Base-by-base conservation (phyloP, 2,329 filamentous ascomycete genomes). In the Fusarium beomiforme region DNA sequence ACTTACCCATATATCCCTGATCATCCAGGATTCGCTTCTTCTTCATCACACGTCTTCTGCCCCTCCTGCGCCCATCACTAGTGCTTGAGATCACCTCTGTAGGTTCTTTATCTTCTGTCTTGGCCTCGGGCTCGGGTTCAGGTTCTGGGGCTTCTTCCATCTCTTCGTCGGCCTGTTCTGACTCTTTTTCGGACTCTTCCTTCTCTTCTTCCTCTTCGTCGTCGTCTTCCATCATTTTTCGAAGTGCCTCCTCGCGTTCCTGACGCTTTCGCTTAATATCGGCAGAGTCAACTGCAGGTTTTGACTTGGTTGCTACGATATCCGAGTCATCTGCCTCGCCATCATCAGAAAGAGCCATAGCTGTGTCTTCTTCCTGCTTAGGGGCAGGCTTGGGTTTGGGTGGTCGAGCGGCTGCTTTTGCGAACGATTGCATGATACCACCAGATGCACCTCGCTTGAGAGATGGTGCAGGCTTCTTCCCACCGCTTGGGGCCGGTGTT, bases 21-120 rank as follows among this genome's bases (percentile, higher is more conserved):
- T 95, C 93, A 72, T 98, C 95, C 79, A 94, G 91, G 59, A 92
- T 88, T 46, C 92, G 94, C 84, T 92, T 93, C 85, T 97, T 97
- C 82, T 93, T 94, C 89, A 93, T 93, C 11, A 98, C 89, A 75
- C 91, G 89, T 73, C 95, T 88, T 78, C 89, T 91, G 34, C 93
- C 94, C 70, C 94, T 89, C 64, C 93, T 87, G 41, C 94, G 88
- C 1, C 92, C 92, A 63, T 84, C 77, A n/a, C 77, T 77, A 8
- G 78, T 80, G 61, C 87, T 89, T 3, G 86, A 87, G 10, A 91
- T 82, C 9, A 88, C 82, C 64, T 87, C 86, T 31, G 85, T 79
- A 3, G 83, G 80, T 58, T 87, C 83, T 54, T 83, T 80, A n/a
- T 84, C 79, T 14, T 80, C 78, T 33, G 81, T 78, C 42, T 79